Evolutionary conservation across 176 grass and related monocot species (phyloP), one percentile per base, ranked within the genome.

Genomic region (Panicum miliaceum): DNA sequence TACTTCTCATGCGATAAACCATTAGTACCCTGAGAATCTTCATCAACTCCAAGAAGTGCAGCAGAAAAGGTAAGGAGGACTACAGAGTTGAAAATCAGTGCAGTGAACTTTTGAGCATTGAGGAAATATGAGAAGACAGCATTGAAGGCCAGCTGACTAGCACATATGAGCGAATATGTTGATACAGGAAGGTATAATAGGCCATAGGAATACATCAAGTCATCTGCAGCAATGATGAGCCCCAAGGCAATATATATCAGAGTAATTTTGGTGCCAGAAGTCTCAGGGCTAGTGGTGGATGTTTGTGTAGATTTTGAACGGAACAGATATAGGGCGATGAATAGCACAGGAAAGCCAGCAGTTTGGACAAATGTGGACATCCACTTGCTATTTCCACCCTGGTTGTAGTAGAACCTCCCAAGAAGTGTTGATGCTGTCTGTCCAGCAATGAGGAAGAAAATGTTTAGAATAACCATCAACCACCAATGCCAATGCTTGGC

Each of bases 181-280:
- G 95, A 98, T 29, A 98, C 92, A 15, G 90, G 95, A 82, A 98
- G 89, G 76, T 93, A 98, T 8, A 94, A 62, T 6, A 98, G 83
- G 40, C 96, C 93, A 51, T 95, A 95, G 57, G 96, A 95, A 87
- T 95, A 98, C 96, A 98, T 98, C 64, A 98, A 82, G 88, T 93
- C 86, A 8, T 94, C 95, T 2, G 78, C 92, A 42, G 92, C 91
- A 71, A 98, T 82, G 75, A 98, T 91, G 73, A 98, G 82, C 3
- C 95, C 95, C 71, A 98, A 81, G 62, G 6, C 68, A 42, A 93
- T 22, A 50, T 98, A 98, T 93, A 98, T 90, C 29, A 88, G 37
- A 54, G 54, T 80, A 23, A 98, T 83, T 84, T 91, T 91, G 32
- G 56, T 20, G 42, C 52, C 7, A 19, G 91, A 81, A 81, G 64